phyloP scores from a whole-genome alignment of 1,139 yeast genomes.

The Meyerozyma guilliermondii region DNA sequence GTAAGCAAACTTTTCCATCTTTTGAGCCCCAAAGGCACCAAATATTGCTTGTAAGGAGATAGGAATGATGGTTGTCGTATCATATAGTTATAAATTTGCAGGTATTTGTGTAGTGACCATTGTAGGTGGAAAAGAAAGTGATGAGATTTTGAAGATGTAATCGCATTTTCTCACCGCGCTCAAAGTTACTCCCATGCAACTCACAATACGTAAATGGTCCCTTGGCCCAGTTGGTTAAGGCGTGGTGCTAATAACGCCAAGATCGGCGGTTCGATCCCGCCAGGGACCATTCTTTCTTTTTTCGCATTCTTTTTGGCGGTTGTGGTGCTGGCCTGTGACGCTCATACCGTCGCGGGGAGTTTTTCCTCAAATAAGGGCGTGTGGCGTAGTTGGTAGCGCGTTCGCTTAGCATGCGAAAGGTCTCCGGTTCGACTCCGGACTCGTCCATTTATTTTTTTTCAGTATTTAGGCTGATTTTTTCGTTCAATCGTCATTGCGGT shows the following conservation, averaged over 20 bases:
- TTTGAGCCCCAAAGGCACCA: background rate
- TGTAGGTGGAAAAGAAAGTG: background rate
- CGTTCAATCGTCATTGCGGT: background rate
- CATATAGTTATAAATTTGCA: background rate
- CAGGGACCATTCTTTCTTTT: conserved; percentile 18
- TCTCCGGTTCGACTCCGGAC: conserved; percentile 90
- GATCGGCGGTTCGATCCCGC: conserved; percentile 33
- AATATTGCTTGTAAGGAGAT: background rate
- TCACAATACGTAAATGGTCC: conserved; percentile 15
- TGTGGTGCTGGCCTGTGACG: background rate
- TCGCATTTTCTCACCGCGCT: background rate
- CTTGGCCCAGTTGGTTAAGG: conserved; percentile 39
- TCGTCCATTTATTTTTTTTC: conserved; percentile 50
- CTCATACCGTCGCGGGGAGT: background rate
- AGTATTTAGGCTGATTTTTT: background rate
- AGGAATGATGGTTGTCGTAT: background rate
- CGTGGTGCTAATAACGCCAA: conserved; percentile 30
- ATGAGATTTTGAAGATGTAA: too few relatives aligned
- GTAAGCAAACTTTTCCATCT: conserved; percentile 1
- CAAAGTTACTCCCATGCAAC: background rate
- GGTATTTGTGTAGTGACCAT: background rate
- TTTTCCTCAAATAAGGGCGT: conserved; percentile 46
- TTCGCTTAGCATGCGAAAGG: conserved; percentile 88
- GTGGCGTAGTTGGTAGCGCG: conserved; percentile 95
- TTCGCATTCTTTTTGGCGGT: background rate